phyloP scores from a whole-genome alignment of 2,329 filamentous ascomycete species.

The Apiospora sp. region DNA sequence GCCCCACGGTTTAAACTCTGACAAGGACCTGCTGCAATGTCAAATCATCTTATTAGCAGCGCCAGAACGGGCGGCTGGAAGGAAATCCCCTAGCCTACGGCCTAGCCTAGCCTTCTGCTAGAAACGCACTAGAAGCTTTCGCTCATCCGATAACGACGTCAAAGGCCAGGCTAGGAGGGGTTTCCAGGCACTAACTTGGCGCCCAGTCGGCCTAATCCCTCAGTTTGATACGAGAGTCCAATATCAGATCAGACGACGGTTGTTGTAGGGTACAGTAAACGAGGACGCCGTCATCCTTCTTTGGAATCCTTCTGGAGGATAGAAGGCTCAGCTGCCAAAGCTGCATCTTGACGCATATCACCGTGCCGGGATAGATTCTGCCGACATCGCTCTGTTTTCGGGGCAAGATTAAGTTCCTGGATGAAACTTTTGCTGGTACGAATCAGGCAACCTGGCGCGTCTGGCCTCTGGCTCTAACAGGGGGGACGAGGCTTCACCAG shows the following conservation, averaged over 20 bases:
- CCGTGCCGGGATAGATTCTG: background rate
- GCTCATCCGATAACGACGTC: too few relatives aligned
- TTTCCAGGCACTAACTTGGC: background rate
- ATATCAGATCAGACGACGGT: background rate
- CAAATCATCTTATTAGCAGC: constrained; percentile 11
- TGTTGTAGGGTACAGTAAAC: background rate
- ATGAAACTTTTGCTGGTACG: constrained; percentile 7
- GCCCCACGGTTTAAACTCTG: constrained; percentile 18
- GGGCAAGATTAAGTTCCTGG: constrained; percentile 10
- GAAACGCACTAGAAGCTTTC: too few relatives aligned
- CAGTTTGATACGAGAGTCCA: constrained; percentile 15
- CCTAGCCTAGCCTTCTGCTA: background rate
- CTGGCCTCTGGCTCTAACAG: background rate
- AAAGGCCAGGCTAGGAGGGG: background rate
- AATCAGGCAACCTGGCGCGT: background rate
- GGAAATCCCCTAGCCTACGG: background rate
- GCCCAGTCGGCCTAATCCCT: constrained; percentile 18
- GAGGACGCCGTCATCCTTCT: too few relatives aligned
- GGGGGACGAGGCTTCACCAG: background rate
- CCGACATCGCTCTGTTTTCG: background rate
- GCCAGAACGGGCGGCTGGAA: constrained; percentile 9
- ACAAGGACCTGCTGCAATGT: constrained; percentile 12
- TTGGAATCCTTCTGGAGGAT: background rate
- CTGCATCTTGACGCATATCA: background rate
- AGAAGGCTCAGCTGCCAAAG: background rate